Conservation (phyloP, 2,329 filamentous ascomycete genomes). For the Colletotrichum ledebouriae region DNA sequence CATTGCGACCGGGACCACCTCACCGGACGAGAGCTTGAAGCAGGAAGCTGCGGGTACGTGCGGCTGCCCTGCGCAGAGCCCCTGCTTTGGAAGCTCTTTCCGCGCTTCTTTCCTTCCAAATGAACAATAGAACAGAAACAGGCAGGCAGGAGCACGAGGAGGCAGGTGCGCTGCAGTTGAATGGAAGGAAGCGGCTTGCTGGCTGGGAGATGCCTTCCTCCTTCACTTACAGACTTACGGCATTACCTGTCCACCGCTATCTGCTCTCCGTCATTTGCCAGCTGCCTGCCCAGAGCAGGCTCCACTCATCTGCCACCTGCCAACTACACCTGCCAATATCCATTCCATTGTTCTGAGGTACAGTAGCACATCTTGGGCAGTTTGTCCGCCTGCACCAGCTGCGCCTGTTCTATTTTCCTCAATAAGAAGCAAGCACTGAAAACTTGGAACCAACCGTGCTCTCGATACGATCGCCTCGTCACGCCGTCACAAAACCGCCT, state of each 20-base stretch:
- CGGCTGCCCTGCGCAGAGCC: neutral
- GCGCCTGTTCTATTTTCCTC: neutral
- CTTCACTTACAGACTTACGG: neutral
- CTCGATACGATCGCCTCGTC: slow-evolving; percentile 3
- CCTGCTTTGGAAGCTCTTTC: slow-evolving; percentile 7
- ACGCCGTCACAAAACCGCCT: slow-evolving; percentile 31
- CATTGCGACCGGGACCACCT: too few species aligned
- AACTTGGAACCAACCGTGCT: slow-evolving; percentile 22
- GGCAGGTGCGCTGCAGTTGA: neutral
- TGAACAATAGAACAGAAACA: too few species aligned
- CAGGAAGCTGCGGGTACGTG: neutral
- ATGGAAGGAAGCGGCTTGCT: neutral
- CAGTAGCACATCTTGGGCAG: too few species aligned
- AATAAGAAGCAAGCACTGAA: neutral
- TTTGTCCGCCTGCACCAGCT: too few species aligned
- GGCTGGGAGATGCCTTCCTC: neutral
- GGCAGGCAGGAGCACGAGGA: neutral
- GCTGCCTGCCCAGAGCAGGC: neutral
- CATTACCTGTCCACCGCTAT: too few species aligned
- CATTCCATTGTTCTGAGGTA: too few species aligned
- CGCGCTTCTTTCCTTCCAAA: neutral
- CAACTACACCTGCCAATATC: neutral
- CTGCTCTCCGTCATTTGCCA: neutral
- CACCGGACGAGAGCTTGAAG: neutral
- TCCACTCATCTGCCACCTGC: neutral